Base-by-base conservation (phyloP, 768 basidiomycete genomes). In the Collybiopsis luxurians region DNA sequence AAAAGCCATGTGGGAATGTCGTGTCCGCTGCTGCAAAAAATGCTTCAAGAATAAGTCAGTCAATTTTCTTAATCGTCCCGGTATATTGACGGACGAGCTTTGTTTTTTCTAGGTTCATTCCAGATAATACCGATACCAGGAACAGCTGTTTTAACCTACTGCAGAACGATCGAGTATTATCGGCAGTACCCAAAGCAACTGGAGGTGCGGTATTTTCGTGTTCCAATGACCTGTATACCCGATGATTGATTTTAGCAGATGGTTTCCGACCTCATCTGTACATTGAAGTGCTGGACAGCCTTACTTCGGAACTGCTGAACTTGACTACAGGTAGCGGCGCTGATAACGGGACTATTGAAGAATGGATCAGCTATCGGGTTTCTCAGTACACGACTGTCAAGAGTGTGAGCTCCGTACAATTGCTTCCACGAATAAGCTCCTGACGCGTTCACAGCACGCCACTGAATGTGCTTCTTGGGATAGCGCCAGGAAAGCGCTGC, bases 321-420 rank as follows among this genome's bases (percentile, higher is more conserved):
- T n/a, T n/a, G n/a, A n/a, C n/a, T n/a, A n/a, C 34, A 10, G 31
- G 19, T 21, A 21, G 7, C 17, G 48, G 31, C 31, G 17, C 31
- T 50, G n/a, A 19, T n/a, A 19, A 50, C 19, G 48, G n/a, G n/a
- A n/a, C 48, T 19, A 36, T 38, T 23, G 48, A 50, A 15, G 13
- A 50, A 38, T 50, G 48, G 48, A 50, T 50, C 19, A 50, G 48
- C 48, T 36, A 31, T 24, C 31, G 34, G 34, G 31, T 36, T 34
- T 4, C 24, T n/a, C 24, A 48, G 23, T 48, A 31, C 28, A 31
- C 4, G 4, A 48, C 23, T 27, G 27, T 27, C 28, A 48, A 48
- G n/a, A 31, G 9, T 4, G 47, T 48, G 19, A 48, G 47, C 21
- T 11, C 5, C 17, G 15, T 26, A 7, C 21, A 4, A 23, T 23